A percentile compares a stretch with the other conserved stretches of the same genome.
Evolutionary conservation across 2,329 filamentous ascomycete genomes (phyloP).

Genomic region (Lecanicillium sp.): DNA sequence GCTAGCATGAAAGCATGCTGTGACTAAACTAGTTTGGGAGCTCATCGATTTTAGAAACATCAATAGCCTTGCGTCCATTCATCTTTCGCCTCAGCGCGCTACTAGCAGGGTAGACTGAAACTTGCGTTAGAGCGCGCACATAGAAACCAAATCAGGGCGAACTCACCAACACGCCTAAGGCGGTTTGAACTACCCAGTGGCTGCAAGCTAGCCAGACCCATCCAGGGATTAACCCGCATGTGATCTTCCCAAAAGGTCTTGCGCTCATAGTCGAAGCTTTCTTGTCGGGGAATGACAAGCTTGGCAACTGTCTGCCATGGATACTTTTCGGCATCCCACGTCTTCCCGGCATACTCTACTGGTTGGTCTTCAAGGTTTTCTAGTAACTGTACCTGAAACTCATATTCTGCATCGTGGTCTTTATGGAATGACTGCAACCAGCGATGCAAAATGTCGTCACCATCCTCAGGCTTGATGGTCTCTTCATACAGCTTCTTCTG

Average conservation of each 20-base stretch:
- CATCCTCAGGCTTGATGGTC: constrained; percentile 20
- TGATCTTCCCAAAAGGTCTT: constrained; percentile 36
- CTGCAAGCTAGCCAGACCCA: constrained; percentile 30
- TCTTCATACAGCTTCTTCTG: constrained; percentile 31
- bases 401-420: constrained; percentile 30
- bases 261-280: constrained; percentile 29
- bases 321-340: constrained; percentile 38
- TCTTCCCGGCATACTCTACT: constrained; percentile 32
- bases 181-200: constrained; percentile 30
- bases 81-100: not conserved
- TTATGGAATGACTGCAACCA: constrained; percentile 31
- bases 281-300: constrained; percentile 23
- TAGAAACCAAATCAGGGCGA: not conserved
- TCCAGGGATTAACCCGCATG: constrained; percentile 33
- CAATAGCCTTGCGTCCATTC: not conserved
- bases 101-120: not conserved
- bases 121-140: too few relatives aligned
- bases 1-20: not conserved
- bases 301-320: constrained; percentile 38
- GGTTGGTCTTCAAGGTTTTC: constrained; percentile 38
- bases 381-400: constrained; percentile 37
- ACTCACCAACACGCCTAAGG: constrained; percentile 18
- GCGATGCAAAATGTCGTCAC: constrained; percentile 27
- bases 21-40: not conserved
- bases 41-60: not conserved